Conservation (phyloP, 169 alveolate species). For the Plasmodium coatneyi region DNA sequence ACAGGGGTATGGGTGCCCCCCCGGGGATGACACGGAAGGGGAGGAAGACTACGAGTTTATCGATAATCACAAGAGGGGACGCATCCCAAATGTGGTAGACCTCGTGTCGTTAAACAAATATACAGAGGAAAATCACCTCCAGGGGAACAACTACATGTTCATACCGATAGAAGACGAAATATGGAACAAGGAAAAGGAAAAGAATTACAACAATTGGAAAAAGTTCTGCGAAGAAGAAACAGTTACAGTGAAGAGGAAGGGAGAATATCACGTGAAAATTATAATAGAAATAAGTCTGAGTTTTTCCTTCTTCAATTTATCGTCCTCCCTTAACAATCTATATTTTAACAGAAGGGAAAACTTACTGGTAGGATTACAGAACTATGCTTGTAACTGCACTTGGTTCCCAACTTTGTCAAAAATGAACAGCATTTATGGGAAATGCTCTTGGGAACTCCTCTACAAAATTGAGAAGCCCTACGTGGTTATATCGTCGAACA, state of each 20-base stretch:
- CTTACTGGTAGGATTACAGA: constrained; percentile 24
- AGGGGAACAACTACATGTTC: constrained; percentile 52
- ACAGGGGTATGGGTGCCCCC: not conserved
- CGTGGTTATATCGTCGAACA: constrained; percentile 72
- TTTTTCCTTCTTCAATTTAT: constrained; percentile 46
- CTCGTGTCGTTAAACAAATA: constrained; percentile 57
- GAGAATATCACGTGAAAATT: constrained; percentile 39
- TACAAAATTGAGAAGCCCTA: constrained; percentile 54
- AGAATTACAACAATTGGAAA: constrained; percentile 6
- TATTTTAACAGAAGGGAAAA: constrained; percentile 41
- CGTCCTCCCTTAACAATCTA: constrained; percentile 36
- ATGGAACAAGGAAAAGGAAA: constrained; percentile 56
- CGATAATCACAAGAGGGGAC: not conserved
- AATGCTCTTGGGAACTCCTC: constrained; percentile 26
- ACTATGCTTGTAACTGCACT: constrained; percentile 28
- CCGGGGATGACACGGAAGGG: not conserved
- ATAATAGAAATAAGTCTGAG: constrained; percentile 4
- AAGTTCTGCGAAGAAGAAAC: constrained; percentile 28
- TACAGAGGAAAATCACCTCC: constrained; percentile 34
- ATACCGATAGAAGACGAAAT: constrained; percentile 25
- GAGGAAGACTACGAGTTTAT: not conserved
- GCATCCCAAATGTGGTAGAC: constrained; percentile 11
- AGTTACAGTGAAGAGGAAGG: constrained; percentile 15
- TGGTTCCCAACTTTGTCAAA: constrained; percentile 70
- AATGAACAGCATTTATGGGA: constrained; percentile 5